Evolutionary conservation across 352 stramenopile genomes (phyloP), one percentile per base, ranked within the genome.

Genomic region (Phytopythium helicoides): DNA sequence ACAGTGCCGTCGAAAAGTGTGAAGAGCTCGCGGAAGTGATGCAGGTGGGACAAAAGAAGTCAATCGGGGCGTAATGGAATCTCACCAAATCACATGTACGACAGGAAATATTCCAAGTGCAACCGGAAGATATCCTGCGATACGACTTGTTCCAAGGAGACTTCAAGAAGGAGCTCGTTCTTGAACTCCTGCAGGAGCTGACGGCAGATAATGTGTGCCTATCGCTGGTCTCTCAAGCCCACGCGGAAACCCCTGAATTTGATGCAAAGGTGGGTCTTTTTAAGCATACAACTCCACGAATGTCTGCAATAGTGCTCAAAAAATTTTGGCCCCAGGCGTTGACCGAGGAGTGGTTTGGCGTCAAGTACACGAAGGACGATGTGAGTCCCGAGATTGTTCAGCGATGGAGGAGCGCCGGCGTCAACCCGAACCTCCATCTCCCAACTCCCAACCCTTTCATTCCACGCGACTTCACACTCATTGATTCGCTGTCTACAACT

Each of bases 11-110:
- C 5, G 78, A 88, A 52, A 65, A 69, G 25, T 88, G 76, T 38
- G 79, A 89, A 57, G 77, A 89, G 49, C 51, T 92, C 36, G 76
- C 70, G n/a, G 66, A 78, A 56, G 67, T 87, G 40, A 92, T 92
- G 81, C 79, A 87, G 68, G 74, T 86, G 38, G 19, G 61, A 25
- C 33, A 9, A 6, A 4, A 40, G 18, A 22, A 11, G 15, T 4
- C 7, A 25, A 12, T 45, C 6, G 18, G 11, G 22, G 3, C 6
- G 39, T 35, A 26, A 42, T 25, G 37, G 8, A 19, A 19, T 50
- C 4, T 45, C 16, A 15, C 25, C 14, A 35, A 18, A 23, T 40
- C 46, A 5, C 0, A 35, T 63, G 59, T 62, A 35, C 15, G 34
- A 50, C 28, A 89, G 68, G 66, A 61, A 4, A 87, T 91, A 36